Percentiles rank a stretch among this genome's conserved stretches.
phyloP scores from a whole-genome alignment of 164 flowering plant species.

The Litsea cubeba region DNA sequence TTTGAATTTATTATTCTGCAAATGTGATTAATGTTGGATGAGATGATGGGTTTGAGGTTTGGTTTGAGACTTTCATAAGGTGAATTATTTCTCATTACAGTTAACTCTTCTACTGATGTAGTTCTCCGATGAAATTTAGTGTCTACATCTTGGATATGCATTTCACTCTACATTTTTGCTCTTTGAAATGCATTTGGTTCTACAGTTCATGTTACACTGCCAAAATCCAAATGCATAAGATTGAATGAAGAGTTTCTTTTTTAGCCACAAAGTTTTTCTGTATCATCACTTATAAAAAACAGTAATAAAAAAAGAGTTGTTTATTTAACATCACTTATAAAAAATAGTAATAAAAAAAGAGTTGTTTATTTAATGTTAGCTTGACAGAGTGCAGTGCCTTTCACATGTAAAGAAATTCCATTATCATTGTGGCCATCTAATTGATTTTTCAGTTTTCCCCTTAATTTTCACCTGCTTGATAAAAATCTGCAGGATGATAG shows the following conservation, averaged over 20 bases:
- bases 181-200: neutral
- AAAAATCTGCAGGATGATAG: constrained; percentile 55
- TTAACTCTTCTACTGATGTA: neutral
- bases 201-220: neutral
- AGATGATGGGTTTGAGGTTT: neutral
- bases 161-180: too few relatives aligned
- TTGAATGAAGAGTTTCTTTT: neutral
- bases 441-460: neutral
- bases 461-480: neutral
- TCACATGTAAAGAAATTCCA: neutral
- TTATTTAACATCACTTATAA: too few relatives aligned
- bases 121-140: neutral
- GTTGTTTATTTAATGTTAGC: neutral
- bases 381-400: neutral
- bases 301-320: neutral
- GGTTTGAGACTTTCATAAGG: neutral
- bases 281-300: too few relatives aligned
- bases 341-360: neutral
- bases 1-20: too few relatives aligned
- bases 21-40: neutral
- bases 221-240: neutral
- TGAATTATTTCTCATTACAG: too few relatives aligned
- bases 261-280: too few relatives aligned
- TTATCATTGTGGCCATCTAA: neutral
- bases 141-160: neutral